Conservation (phyloP, 441 rosid genomes). For the Bocquillonia castaneifolia region DNA sequence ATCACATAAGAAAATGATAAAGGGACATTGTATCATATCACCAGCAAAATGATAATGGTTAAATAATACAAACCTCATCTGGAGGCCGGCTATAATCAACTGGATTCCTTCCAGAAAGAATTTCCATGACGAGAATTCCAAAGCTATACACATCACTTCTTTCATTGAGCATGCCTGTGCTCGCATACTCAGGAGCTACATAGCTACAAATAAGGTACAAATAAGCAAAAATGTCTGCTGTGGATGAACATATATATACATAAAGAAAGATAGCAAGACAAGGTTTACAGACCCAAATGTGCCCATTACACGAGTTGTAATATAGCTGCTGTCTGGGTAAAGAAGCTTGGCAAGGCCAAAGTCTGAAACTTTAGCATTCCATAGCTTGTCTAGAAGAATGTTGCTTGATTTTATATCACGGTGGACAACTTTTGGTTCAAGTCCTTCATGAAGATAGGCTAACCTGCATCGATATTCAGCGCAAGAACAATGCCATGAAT, state of each 20-base stretch:
- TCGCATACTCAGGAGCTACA: slow-evolving; percentile 93
- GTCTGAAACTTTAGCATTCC: slow-evolving; percentile 87
- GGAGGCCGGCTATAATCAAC: slow-evolving; percentile 79
- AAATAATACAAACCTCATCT: slow-evolving; percentile 49
- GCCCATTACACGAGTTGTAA: slow-evolving; percentile 94
- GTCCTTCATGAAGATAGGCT: slow-evolving; percentile 84
- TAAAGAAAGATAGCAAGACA: slow-evolving; percentile 6
- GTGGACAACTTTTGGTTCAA: slow-evolving; percentile 92
- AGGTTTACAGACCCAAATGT: slow-evolving; percentile 61
- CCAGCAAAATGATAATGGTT: background rate
- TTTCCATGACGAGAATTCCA: slow-evolving; percentile 86
- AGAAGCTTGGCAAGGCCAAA: slow-evolving; percentile 90
- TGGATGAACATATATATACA: background rate
- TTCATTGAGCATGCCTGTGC: slow-evolving; percentile 93
- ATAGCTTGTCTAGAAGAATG: slow-evolving; percentile 79
- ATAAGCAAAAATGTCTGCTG: no score
- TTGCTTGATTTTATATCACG: slow-evolving; percentile 90
- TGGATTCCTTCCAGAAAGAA: slow-evolving; percentile 81
- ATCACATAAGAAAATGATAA: background rate
- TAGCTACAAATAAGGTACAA: slow-evolving; percentile 36
- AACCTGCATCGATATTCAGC: slow-evolving; percentile 34
- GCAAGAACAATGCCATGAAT: background rate
- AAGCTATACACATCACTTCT: slow-evolving; percentile 87
- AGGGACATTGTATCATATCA: background rate
- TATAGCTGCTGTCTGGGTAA: slow-evolving; percentile 69